phyloP scores from a whole-genome alignment of 2,329 filamentous ascomycete species.

The Cercospora sp. region DNA sequence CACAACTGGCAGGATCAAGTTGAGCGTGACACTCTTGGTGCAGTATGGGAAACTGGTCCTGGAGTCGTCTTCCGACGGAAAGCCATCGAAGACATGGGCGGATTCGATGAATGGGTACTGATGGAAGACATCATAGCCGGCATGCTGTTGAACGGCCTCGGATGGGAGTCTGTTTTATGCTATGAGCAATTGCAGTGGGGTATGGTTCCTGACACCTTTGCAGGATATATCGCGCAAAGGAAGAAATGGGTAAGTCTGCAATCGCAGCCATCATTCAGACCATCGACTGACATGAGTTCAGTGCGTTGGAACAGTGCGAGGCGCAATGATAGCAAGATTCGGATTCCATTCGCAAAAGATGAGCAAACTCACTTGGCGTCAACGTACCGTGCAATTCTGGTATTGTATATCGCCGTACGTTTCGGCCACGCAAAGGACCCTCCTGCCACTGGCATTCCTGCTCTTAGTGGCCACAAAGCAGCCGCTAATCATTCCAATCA shows the following conservation, averaged over 20 bases:
- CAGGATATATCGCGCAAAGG: conserved; percentile 13
- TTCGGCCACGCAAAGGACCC: not conserved
- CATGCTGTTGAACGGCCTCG: conserved; percentile 14
- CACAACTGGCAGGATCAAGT: conserved; percentile 8
- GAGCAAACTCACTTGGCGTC: conserved; percentile 6
- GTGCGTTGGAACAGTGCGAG: conserved; percentile 12
- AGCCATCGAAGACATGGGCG: conserved; percentile 14
- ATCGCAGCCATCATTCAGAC: not conserved
- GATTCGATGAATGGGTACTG: conserved; percentile 12
- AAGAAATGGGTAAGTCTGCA: conserved; percentile 2
- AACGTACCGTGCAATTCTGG: conserved; percentile 8
- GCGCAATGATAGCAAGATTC: conserved; percentile 10
- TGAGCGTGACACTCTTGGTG: conserved; percentile 7
- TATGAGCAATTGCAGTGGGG: conserved; percentile 19
- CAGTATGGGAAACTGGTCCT: conserved; percentile 11
- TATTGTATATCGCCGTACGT: conserved; percentile 11
- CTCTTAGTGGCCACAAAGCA: not conserved
- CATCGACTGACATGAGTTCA: not conserved
- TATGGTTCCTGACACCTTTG: conserved; percentile 11
- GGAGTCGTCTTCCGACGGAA: conserved; percentile 14
- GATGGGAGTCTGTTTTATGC: conserved; percentile 12
- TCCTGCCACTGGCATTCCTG: conserved; percentile 5
- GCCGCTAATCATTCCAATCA: not conserved
- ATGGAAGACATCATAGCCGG: conserved; percentile 18
- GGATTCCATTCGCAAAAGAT: conserved; percentile 3